phyloP scores from a whole-genome alignment of 768 basidiomycete genomes.

The Auricularia heimuer region DNA sequence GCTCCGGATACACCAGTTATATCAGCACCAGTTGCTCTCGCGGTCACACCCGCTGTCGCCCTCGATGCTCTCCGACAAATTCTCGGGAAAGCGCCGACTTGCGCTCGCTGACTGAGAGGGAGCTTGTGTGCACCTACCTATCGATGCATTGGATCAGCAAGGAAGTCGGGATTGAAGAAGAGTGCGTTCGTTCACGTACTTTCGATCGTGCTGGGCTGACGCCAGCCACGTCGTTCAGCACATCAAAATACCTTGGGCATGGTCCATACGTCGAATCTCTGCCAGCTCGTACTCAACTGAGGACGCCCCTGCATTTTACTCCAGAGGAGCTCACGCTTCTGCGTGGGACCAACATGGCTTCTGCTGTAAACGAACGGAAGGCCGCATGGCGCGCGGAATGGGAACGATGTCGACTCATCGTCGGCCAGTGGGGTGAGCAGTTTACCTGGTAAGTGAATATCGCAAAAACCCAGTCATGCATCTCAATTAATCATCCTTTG shows the following conservation, averaged over 20 bases:
- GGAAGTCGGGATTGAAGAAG: constrained; percentile 7
- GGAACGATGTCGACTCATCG: constrained; percentile 40
- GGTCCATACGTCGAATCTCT: constrained; percentile 56
- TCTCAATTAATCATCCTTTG: not conserved
- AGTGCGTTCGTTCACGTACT: constrained; percentile 22
- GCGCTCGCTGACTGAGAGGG: constrained; percentile 48
- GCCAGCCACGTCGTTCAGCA: not conserved
- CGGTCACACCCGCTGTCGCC: constrained; percentile 48
- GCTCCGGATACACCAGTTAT: constrained; percentile 45
- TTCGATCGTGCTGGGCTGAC: not conserved
- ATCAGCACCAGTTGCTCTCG: constrained; percentile 56
- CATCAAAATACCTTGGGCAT: constrained; percentile 18
- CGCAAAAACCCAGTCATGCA: not conserved
- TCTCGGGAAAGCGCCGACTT: constrained; percentile 11
- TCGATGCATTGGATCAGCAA: constrained; percentile 49
- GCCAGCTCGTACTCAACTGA: constrained; percentile 44
- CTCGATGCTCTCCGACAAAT: constrained; percentile 32
- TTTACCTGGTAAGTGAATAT: constrained; percentile 56
- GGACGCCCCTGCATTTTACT: constrained; percentile 69
- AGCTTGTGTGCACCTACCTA: constrained; percentile 60
- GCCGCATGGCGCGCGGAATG: constrained; percentile 56
- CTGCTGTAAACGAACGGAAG: constrained; percentile 61
- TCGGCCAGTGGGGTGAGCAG: constrained; percentile 30
- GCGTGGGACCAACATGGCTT: constrained; percentile 70
- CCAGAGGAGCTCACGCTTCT: constrained; percentile 52